Evolutionary conservation across 2,329 filamentous ascomycete species (phyloP), one percentile per base, ranked within the genome.

Genomic region (Arachnomyces sp.): DNA sequence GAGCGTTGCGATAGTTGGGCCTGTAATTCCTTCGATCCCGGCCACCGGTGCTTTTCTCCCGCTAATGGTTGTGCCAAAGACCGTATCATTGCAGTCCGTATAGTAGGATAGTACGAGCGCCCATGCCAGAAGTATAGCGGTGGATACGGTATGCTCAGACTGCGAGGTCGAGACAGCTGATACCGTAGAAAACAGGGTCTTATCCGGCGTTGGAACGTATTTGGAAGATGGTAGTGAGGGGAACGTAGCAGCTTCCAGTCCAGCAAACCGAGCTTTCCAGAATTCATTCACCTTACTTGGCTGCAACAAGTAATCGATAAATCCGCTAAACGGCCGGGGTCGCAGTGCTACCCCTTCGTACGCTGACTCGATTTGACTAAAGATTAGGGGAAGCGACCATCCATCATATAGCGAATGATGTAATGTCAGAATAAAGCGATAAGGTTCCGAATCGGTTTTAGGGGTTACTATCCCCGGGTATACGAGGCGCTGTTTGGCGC

Each of bases 351-450:
- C 34, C 17, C 41, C 40, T 14, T 17, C n/a, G 20, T 43, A 43
- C 4, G 36, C 40, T n/a, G 4, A 20, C 34, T 45, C 13, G 7
- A 45, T 33, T 3, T 17, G 28, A 7, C 37, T 17, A 20, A 53
- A 35, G 18, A 56, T 40, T 30, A 44, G 43, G 8, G 51, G 46
- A 29, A 54, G 47, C 32, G 44, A 53, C 52, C 50, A 55, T 4
- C 61, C 65, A 48, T 70, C 67, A 45, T 67, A 70, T 1, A 68
- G 47, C 4, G 63, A 60, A 42, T 69, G 66, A 45, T 70, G 66
- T 42, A 62, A 57, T 2, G 60, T 64, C 39, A 60, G 59, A 12
- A 62, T 50, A 11, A 68, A 53, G 31, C 52, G 53, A 15, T 32
- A 13, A 9, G 41, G 30, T 16, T 41, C 43, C 16, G 14, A 17